Conservation (phyloP, 208 protist species). For the Novymonas esmeraldas region DNA sequence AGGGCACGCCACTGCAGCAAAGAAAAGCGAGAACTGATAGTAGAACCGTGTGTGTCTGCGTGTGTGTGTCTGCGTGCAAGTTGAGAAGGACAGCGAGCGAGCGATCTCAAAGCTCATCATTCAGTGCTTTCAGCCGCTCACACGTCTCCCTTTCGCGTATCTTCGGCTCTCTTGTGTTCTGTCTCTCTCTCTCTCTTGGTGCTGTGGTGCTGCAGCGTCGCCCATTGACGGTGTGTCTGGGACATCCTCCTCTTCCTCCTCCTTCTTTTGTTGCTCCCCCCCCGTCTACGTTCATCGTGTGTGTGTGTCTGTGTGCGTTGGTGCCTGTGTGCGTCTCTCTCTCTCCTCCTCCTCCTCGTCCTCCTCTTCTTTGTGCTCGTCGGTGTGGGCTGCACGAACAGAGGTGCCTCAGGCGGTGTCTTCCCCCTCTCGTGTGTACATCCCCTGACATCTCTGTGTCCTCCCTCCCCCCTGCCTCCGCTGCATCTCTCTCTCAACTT, state of each 20-base stretch:
- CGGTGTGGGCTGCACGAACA: background rate
- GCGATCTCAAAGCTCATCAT: too few relatives aligned
- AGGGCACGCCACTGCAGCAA: too few relatives aligned
- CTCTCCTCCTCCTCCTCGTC: background rate
- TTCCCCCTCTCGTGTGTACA: background rate
- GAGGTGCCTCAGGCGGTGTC: too few relatives aligned
- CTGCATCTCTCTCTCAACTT: too few relatives aligned
- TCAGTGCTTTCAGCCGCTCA: too few relatives aligned
- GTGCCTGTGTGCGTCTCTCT: background rate
- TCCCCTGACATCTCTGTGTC: background rate
- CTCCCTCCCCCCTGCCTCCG: background rate
- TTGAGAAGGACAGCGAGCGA: too few relatives aligned
- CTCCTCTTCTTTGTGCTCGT: background rate
- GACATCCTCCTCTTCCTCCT: conserved; percentile 1
- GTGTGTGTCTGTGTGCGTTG: conserved; percentile 5
- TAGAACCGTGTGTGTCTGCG: too few relatives aligned
- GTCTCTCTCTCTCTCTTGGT: background rate
- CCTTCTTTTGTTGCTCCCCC: conserved; percentile 8
- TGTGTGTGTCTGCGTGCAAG: too few relatives aligned
- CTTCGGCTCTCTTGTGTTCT: too few relatives aligned
- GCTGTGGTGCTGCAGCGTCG: background rate
- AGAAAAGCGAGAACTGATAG: too few relatives aligned
- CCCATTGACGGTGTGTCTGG: background rate
- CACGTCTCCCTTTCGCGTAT: too few relatives aligned
- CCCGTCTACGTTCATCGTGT: background rate